Base-by-base conservation (phyloP, 2,329 filamentous ascomycete species). In the Cordyceps tenuipes region DNA sequence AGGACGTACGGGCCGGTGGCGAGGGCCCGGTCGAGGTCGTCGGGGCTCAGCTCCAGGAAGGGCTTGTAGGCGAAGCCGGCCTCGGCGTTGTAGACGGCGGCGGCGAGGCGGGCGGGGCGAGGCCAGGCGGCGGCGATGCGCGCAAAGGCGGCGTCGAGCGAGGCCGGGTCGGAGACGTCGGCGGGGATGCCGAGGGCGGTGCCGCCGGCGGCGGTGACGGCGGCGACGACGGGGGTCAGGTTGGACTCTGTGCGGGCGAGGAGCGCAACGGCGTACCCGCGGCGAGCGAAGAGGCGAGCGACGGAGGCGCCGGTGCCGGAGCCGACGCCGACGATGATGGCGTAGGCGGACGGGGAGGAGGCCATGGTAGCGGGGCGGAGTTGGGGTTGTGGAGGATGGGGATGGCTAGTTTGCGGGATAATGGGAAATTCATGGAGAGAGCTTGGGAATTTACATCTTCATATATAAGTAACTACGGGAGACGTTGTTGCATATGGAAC, bases 241-340 rank as follows among this genome's bases (percentile, higher is more conserved):
- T 80, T 89, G 47, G 83, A 79, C 0, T 85, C 79, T 17, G 77
- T 84, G 54, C 89, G 86, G 13, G 89, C 84, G n/a, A 93, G 81
- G 1, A 93, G 77, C 1, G 89, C 86, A 1, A 93, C 86, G 0
- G 88, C 83, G 68, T 93, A 94, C 9, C 80, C 68, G 63, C 84
- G 73, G 46, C 84, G 73, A 44, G 83, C 79, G 69, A 88, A 88
- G 61, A 79, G 79, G 58, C 81, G 73, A 21, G 85, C 85, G 7
- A 76, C 70, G 2, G 80, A 61, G 50, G 50, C 68, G 76, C 77
- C 77, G 50, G 83, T 91, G 62, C 89, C 88, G 6, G 86, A 76
- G n/a, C 89, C 89, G 47, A 85, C 87, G 59, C 88, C 89, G 12
- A 87, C 86, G 61, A 91, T 74, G 62, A 91, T 76, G 55, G 87